These are phyloP conservation scores for Vanrija sp. DNA, from an alignment of 1,284 basidiomycete species.

Conservation along the genomic window DNA sequence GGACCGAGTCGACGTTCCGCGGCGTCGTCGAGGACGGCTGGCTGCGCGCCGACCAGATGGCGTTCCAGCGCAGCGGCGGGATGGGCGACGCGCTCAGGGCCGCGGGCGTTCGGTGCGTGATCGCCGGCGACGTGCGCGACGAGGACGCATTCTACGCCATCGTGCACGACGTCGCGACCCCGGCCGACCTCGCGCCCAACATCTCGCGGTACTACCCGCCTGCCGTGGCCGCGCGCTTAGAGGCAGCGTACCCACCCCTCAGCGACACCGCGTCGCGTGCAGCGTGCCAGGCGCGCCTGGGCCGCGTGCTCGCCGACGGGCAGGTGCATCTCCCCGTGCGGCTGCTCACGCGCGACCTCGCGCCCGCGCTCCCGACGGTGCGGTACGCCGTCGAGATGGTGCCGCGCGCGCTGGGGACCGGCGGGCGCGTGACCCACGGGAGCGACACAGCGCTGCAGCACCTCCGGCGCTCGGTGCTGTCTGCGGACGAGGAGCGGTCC, in stretches of 20 bases:
- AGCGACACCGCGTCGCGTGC: conserved; percentile 44
- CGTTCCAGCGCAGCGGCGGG: conserved; percentile 62
- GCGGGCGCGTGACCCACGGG: conserved; percentile 65
- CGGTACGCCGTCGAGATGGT: conserved; percentile 61
- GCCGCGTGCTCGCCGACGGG: conserved; percentile 57
- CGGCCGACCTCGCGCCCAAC: conserved; percentile 57
- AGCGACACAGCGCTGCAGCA: conserved; percentile 58
- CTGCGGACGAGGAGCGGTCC: conserved; percentile 50
- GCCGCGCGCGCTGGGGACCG: conserved; percentile 40
- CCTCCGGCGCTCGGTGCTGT: conserved; percentile 50
- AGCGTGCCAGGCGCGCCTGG: conserved; percentile 55
- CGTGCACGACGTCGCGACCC: conserved; percentile 56
- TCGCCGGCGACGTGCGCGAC: conserved; percentile 65
- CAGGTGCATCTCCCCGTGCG: conserved; percentile 68
- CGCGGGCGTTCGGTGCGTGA: conserved; percentile 60
- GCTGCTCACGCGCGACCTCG: conserved; percentile 60
- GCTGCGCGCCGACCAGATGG: conserved; percentile 56
- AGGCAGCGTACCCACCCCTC: conserved; percentile 51
- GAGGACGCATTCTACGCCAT: conserved; percentile 64
- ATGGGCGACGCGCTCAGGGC: conserved; percentile 57
- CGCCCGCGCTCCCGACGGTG: conserved; percentile 59
- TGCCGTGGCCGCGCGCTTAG: conserved; percentile 53
- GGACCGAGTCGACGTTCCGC: conserved; percentile 61
- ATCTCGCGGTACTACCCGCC: conserved; percentile 61
- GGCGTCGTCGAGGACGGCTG: conserved; percentile 63